A percentile compares a stretch with the other conserved stretches of the same genome.
These are phyloP conservation scores for Sporothrix curviconia DNA, from an alignment of 2,329 filamentous ascomycete genomes.

Conservation along the genomic window DNA sequence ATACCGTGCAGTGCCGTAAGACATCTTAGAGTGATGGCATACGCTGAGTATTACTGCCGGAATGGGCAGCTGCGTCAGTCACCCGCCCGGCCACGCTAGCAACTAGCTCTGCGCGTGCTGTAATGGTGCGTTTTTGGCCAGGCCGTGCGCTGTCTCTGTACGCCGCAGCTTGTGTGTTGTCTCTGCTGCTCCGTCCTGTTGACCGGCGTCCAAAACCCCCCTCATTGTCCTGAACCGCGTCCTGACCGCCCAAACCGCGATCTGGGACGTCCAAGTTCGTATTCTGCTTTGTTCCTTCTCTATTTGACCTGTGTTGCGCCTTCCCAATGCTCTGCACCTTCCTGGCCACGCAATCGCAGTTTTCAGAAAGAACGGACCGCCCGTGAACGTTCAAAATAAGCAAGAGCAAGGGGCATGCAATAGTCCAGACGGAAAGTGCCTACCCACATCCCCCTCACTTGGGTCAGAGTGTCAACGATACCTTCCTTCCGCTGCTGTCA, in stretches of 20 bases:
- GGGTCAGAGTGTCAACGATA: too few species aligned
- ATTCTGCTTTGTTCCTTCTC: not conserved
- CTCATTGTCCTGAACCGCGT: not conserved
- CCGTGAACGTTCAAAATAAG: not conserved
- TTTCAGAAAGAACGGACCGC: not conserved
- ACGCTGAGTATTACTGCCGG: not conserved
- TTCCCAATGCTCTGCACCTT: not conserved
- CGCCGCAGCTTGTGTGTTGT: not conserved
- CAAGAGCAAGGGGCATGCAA: not conserved
- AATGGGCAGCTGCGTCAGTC: not conserved
- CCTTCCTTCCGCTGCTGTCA: not conserved
- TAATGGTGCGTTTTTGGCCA: not conserved
- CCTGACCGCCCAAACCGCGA: not conserved
- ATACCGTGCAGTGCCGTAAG: too few species aligned
- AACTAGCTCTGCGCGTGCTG: slow-evolving; percentile 1
- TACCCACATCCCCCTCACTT: not conserved
- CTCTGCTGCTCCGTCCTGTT: too few species aligned
- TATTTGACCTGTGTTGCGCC: not conserved
- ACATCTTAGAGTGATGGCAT: too few species aligned
- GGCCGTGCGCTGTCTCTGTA: not conserved
- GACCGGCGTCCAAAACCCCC: not conserved
- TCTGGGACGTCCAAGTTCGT: too few species aligned
- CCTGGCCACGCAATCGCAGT: too few species aligned
- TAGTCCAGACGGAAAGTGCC: not conserved
- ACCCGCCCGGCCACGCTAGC: slow-evolving; percentile 1